Evolutionary conservation across 805 yeast genomes (phyloP).

Genomic region (Sugiyamaella qingdaonensis): DNA sequence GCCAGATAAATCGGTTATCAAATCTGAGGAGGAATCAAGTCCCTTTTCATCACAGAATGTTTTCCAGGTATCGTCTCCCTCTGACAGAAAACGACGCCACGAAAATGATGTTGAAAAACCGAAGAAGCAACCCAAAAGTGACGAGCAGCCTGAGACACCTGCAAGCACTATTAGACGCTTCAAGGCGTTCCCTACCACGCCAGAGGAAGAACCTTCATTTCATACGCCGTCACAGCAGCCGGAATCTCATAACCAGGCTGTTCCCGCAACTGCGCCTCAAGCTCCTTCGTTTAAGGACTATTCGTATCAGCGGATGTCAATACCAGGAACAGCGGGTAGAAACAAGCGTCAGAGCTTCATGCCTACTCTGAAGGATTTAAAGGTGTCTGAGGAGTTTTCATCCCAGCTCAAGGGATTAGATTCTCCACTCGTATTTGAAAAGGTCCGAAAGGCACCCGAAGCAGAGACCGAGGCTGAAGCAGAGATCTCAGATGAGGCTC

Average conservation of each 20-base stretch:
- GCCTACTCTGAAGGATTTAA: constrained; percentile 21
- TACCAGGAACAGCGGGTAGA: background rate
- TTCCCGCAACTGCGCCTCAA: constrained; percentile 13
- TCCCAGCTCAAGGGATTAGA: constrained; percentile 7
- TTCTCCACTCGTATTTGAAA: constrained; percentile 1
- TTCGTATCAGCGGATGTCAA: constrained; percentile 2
- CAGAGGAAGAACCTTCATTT: constrained; percentile 8
- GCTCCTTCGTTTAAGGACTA: constrained; percentile 3
- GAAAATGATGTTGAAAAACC: background rate
- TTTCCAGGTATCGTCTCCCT: constrained; percentile 12
- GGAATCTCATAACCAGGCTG: background rate
- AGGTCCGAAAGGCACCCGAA: constrained; percentile 3
- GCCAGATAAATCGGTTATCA: background rate
- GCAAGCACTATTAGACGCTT: constrained; percentile 9
- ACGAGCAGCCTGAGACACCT: constrained; percentile 4
- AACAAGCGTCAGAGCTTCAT: constrained; percentile 21
- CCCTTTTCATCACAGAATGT: constrained; percentile 13
- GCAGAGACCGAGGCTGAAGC: constrained; percentile 11
- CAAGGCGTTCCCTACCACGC: constrained; percentile 16
- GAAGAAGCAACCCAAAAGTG: constrained; percentile 6
- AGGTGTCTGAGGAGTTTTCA: constrained; percentile 18
- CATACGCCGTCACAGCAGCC: constrained; percentile 6
- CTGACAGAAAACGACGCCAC: constrained; percentile 1
- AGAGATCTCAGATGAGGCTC: constrained; percentile 3
- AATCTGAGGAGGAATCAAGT: constrained; percentile 5